These are phyloP conservation scores for Pseudonectria buxi DNA, from an alignment of 2,329 filamentous ascomycete genomes.

Conservation along the genomic window DNA sequence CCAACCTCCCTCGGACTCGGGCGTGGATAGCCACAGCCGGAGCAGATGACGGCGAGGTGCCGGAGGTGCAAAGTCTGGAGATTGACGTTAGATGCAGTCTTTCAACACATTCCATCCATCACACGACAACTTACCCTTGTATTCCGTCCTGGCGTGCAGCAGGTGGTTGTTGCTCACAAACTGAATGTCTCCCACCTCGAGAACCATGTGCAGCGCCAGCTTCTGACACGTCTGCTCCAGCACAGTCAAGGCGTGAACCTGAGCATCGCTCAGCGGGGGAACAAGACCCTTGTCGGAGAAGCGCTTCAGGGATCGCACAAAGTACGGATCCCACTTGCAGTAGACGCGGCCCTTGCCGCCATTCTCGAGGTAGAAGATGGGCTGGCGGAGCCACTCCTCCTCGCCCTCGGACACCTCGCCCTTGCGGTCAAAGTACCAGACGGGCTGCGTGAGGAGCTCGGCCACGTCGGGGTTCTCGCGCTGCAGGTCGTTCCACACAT, in stretches of 20 bases:
- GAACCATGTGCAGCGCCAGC: constrained; percentile 72
- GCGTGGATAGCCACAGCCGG: constrained; percentile 77
- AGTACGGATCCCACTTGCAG: constrained; percentile 89
- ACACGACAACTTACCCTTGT: constrained; percentile 38
- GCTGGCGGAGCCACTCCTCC: constrained; percentile 65
- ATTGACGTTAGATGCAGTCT: neutral
- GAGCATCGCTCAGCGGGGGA: constrained; percentile 62
- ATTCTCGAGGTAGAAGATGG: constrained; percentile 71
- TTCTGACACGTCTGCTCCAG: constrained; percentile 66
- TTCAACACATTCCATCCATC: constrained; percentile 3
- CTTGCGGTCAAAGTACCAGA: constrained; percentile 92
- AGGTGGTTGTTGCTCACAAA: constrained; percentile 76
- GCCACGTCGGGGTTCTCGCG: constrained; percentile 70
- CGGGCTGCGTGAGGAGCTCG: constrained; percentile 64
- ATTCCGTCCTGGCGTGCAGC: constrained; percentile 73
- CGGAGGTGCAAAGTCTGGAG: constrained; percentile 50
- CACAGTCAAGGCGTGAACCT: constrained; percentile 56
- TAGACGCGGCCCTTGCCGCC: constrained; percentile 44
- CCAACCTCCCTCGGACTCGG: constrained; percentile 80
- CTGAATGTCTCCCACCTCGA: constrained; percentile 84
- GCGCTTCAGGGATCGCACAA: constrained; percentile 65
- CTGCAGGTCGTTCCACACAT: constrained; percentile 77
- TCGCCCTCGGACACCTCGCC: constrained; percentile 71
- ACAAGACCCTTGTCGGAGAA: constrained; percentile 70
- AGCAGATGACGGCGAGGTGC: constrained; percentile 70